These are phyloP conservation scores for Tothia fuscella DNA, from an alignment of 2,329 filamentous ascomycete species.

Conservation along the genomic window DNA sequence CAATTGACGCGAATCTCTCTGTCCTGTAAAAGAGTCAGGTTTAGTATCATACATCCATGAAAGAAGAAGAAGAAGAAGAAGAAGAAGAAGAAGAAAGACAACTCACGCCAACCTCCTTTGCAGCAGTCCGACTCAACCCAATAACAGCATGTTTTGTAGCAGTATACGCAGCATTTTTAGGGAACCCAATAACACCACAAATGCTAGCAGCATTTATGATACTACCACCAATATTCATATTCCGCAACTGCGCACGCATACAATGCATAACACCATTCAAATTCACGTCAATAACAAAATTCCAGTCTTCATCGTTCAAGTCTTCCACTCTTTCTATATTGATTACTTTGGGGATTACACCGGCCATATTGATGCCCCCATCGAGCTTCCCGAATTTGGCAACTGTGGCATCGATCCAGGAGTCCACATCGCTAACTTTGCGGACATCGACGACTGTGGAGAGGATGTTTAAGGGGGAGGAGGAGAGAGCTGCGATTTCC, in stretches of 20 bases:
- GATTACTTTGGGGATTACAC: slow-evolving; percentile 31
- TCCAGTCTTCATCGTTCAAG: slow-evolving; percentile 27
- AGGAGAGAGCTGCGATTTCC: neutral
- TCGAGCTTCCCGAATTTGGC: slow-evolving; percentile 23
- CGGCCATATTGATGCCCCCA: slow-evolving; percentile 30
- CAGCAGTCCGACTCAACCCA: slow-evolving; percentile 27
- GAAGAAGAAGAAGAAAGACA: no score
- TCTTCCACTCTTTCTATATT: slow-evolving; percentile 19
- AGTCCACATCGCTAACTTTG: slow-evolving; percentile 20
- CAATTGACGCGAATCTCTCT: slow-evolving; percentile 4
- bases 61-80: no score
- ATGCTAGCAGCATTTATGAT: slow-evolving; percentile 39
- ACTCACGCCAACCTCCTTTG: slow-evolving; percentile 31
- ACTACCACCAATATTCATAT: slow-evolving; percentile 26
- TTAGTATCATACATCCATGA: no score
- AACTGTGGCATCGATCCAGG: slow-evolving; percentile 25
- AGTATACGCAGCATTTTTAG: slow-evolving; percentile 25
- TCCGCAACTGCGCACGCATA: slow-evolving; percentile 26
- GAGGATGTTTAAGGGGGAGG: slow-evolving; percentile 11
- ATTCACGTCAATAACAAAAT: slow-evolving; percentile 28
- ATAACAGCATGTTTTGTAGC: slow-evolving; percentile 31
- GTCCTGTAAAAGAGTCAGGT: no score
- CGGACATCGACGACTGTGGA: slow-evolving; percentile 22
- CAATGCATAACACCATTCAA: slow-evolving; percentile 28
- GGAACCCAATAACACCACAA: slow-evolving; percentile 35